Base-by-base conservation (phyloP, 2,329 filamentous ascomycete species). In the Huntiella abstrusa region DNA sequence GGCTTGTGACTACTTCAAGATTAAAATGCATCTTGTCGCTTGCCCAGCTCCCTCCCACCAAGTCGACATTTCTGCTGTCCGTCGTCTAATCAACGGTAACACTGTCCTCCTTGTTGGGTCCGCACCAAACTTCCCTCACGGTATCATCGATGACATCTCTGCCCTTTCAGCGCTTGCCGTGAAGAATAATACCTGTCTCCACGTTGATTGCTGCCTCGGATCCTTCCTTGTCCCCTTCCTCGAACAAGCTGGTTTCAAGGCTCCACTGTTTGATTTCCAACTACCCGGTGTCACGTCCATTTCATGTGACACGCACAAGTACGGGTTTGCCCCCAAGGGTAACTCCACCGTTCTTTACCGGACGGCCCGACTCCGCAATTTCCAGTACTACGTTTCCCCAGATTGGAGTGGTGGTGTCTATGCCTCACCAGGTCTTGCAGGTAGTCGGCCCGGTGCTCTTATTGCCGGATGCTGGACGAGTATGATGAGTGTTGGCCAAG, bases 371-470 rank as follows among this genome's bases (percentile, higher is more conserved):
- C 73, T 92, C 53, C 77, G 91, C 54, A 76, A 77, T 48, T 88
- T 94, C 62, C 91, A 98, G 63, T 98, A 98, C 70, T 98, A 94
- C 62, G 80, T 98, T 59, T 84, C 80, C 32, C 81, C 91, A 5
- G 83, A 93, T 63, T 98, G 91, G 91, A 78, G 82, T 7, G 91
- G 91, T 50, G 91, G 91, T 55, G 86, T 98, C 6, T 98, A 98
- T 61, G 91, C 86, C 36, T 93, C 83, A 1, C 91, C 91, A 0
- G 83, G 81, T 4, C 83, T 96, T 45, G 88, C 91, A 1, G 91
- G 91, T 4, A 93, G 84, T 1, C 77, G 91, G 1, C 88, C 91
- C 0, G 91, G 91, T 41, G 87, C 91, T 2, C 70, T 98, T 47
- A 98, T 98, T 53, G 91, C 91, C 1, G 88, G 83, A 41, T 94